Percentiles rank a stretch among this genome's conserved stretches.
phyloP scores from a whole-genome alignment of 257 asterid species.

The Solanum corneliomulleri region DNA sequence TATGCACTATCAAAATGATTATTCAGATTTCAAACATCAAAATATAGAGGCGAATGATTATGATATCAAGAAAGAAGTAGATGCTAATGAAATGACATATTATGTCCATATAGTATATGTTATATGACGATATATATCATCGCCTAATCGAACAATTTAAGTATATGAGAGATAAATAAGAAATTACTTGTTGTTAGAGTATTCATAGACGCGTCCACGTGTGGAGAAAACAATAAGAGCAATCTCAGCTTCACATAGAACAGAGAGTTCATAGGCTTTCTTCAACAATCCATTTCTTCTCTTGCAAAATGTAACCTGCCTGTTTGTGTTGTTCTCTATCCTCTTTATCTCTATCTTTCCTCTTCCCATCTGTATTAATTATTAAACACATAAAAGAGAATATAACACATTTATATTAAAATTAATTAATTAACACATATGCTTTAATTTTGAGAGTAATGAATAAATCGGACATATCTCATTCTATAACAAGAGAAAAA shows the following conservation, averaged over 20 bases:
- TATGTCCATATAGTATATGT: not conserved
- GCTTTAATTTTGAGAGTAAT: not conserved
- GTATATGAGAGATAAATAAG: not conserved
- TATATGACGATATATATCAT: no score
- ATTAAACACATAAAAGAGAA: not conserved
- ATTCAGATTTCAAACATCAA: not conserved
- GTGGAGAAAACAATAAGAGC: constrained; percentile 78
- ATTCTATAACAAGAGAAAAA: not conserved
- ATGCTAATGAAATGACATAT: not conserved
- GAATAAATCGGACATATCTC: not conserved
- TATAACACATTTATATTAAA: not conserved
- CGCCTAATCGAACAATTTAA: not conserved
- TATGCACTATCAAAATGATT: accelerated
- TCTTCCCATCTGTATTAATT: constrained; percentile 39
- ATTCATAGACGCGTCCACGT: constrained; percentile 88
- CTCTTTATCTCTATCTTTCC: constrained; percentile 84
- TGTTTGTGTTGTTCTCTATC: constrained; percentile 72
- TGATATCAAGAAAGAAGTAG: not conserved
- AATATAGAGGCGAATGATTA: not conserved
- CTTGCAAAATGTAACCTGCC: constrained; percentile 87
- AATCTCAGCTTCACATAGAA: constrained; percentile 76
- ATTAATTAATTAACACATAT: not conserved
- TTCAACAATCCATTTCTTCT: constrained; percentile 71
- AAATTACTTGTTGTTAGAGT: constrained; percentile 54
- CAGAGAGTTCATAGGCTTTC: constrained; percentile 77